Base-by-base conservation (phyloP, 192 early-diverging fungal genomes). In the Pilobolus umbonatus region DNA sequence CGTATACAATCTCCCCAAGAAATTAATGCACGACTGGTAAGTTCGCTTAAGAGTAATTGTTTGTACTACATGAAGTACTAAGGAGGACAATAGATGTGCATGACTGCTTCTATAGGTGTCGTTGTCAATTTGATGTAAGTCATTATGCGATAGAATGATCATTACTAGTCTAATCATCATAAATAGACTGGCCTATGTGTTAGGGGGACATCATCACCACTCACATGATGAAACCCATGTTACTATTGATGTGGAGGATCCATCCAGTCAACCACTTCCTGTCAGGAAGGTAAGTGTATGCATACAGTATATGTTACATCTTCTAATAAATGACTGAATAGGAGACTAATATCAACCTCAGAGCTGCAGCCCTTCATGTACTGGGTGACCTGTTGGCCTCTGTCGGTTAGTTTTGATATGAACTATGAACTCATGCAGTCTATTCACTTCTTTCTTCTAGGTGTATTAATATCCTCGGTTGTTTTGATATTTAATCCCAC, bases 301-400 rank as follows among this genome's bases (percentile, higher is more conserved):
- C 42, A 14, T 25, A 47, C 19, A 7, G 3, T 44, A 7, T 44
- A 28, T 15, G 9, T 4, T 14, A 1, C 26, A 8, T 15, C 7
- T 6, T 28, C 17, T 46, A 54, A 39, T 29, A 9, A 22, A n/a
- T 48, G 15, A 15, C 46, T 31, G 8, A 12, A 26, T 57, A 64
- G 58, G 62, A 71, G 76, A 39, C 54, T 15, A 87, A 83, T 59
- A 80, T 86, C 26, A 86, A 92, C 68, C 69, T 89, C 31, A 75
- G 80, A 9, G 79, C 91, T 6, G 91, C 91, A 0, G 77, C 82
- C 1, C 64, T 93, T 34, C 91, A 93, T 61, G 91, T 91, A 28
- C 65, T 93, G 25, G 88, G 89, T 11, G 91, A 93, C 64, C 65
- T 93, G n/a, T 63, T 93, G 17, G 82, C 80, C 0, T 91, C 88